Conservation (phyloP, 2,329 filamentous ascomycete genomes). For the Nectriaceae sp. region DNA sequence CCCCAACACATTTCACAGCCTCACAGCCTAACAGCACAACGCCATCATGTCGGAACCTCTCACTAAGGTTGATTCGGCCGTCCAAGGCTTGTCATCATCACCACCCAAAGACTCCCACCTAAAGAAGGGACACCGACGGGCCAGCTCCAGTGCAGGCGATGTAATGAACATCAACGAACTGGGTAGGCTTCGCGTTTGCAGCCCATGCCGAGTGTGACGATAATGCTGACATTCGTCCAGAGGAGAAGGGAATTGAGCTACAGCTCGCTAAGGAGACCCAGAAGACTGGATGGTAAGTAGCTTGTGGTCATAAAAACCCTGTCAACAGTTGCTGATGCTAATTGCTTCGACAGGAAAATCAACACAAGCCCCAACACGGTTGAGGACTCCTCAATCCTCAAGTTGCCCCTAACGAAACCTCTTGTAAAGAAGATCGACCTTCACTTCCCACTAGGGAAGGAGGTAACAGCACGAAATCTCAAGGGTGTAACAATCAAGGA, state of each 20-base stretch:
- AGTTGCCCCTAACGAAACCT: conserved; percentile 77
- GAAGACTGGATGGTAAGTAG: conserved; percentile 83
- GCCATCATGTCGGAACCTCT: conserved; percentile 56
- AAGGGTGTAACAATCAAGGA: conserved; percentile 98
- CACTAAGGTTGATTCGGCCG: conserved; percentile 88
- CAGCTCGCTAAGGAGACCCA: conserved; percentile 81
- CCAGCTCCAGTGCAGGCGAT: conserved; percentile 72
- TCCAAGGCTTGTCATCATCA: conserved; percentile 73
- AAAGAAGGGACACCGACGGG: conserved; percentile 63
- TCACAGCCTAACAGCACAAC: conserved; percentile 17
- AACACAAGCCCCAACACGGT: conserved; percentile 79
- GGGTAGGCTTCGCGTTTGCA: conserved; percentile 56
- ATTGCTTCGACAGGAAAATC: conserved; percentile 71
- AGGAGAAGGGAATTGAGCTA: conserved; percentile 72
- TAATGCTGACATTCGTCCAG: conserved; percentile 46
- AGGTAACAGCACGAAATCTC: conserved; percentile 86
- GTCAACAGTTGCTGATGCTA: conserved; percentile 11
- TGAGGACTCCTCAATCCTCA: conserved; percentile 83
- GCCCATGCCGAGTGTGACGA: background rate
- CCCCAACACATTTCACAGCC: conserved; percentile 16
- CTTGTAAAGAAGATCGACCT: conserved; percentile 94
- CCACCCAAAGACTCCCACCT: conserved; percentile 50
- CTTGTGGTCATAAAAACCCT: background rate
- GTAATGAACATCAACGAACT: conserved; percentile 79
- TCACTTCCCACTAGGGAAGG: conserved; percentile 83